phyloP scores from a whole-genome alignment of 1,139 yeast species.

The Taphrina flavorubra region DNA sequence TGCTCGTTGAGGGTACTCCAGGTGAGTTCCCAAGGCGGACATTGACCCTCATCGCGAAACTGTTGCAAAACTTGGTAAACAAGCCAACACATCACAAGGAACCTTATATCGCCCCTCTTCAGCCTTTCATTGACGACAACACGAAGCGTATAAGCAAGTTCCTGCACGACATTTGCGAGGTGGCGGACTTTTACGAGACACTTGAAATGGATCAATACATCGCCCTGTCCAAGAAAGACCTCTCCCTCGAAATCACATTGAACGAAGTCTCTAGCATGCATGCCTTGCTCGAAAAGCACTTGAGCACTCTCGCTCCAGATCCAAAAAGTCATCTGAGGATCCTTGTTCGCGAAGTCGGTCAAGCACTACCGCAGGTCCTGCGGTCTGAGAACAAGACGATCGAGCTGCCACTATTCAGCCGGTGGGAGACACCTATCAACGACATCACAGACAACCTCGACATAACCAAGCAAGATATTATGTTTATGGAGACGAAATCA shows the following conservation, averaged over 20 bases:
- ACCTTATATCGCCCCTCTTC: slow-evolving; percentile 52
- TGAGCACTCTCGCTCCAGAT: slow-evolving; percentile 42
- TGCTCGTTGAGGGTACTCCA: slow-evolving; percentile 53
- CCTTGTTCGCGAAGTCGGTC: slow-evolving; percentile 52
- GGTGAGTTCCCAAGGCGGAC: slow-evolving; percentile 66
- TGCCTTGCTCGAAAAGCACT: slow-evolving; percentile 52
- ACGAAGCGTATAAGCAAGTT: slow-evolving; percentile 51
- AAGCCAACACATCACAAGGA: slow-evolving; percentile 55
- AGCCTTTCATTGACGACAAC: slow-evolving; percentile 51
- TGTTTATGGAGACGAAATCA: slow-evolving; percentile 54
- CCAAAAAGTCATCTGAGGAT: slow-evolving; percentile 49
- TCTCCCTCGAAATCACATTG: slow-evolving; percentile 52
- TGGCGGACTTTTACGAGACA: slow-evolving; percentile 55
- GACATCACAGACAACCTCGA: slow-evolving; percentile 50
- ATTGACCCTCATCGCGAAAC: slow-evolving; percentile 79
- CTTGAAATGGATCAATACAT: slow-evolving; percentile 56
- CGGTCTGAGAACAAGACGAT: slow-evolving; percentile 51
- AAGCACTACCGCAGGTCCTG: slow-evolving; percentile 51
- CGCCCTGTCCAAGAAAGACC: slow-evolving; percentile 53
- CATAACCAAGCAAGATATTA: slow-evolving; percentile 52
- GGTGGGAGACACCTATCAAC: slow-evolving; percentile 54
- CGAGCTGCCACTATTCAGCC: slow-evolving; percentile 52
- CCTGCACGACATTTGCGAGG: slow-evolving; percentile 54
- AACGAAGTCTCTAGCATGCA: slow-evolving; percentile 55
- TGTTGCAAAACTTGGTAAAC: slow-evolving; percentile 86